Conservation (phyloP, 345 rosid species). For the Crucihimalaya himalaica region DNA sequence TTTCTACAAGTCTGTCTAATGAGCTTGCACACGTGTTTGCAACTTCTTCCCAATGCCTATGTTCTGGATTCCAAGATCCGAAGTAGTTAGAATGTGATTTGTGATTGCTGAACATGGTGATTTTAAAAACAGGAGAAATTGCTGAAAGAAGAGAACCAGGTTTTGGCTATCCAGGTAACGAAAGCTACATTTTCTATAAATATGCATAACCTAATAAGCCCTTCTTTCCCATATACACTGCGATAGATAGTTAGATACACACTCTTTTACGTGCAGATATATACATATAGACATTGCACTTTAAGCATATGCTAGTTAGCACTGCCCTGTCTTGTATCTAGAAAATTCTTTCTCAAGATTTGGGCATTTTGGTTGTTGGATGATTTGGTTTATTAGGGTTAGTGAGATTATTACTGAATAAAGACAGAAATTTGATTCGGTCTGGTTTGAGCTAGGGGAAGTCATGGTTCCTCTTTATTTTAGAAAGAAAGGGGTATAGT, state of each 20-base stretch:
- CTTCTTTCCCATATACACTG: not conserved
- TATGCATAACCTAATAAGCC: not conserved
- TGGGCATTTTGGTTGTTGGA: not conserved
- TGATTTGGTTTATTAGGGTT: not conserved
- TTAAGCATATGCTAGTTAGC: not conserved
- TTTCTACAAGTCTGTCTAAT: slow-evolving; percentile 4
- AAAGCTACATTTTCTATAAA: not conserved
- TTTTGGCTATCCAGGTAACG: slow-evolving; percentile 37
- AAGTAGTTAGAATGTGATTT: slow-evolving; percentile 9
- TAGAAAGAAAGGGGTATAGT: not conserved
- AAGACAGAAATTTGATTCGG: not conserved
- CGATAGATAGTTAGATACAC: not conserved
- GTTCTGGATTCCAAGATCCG: slow-evolving; percentile 1
- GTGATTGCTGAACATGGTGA: slow-evolving; percentile 14
- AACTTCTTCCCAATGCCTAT: slow-evolving; percentile 6
- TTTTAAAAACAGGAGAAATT: slow-evolving; percentile 28
- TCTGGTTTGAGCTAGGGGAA: not conserved
- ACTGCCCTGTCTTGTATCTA: not conserved
- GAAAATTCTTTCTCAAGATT: not conserved
- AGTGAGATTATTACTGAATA: not conserved
- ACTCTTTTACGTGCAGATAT: not conserved
- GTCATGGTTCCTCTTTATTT: not conserved
- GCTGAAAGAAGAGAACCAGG: slow-evolving; percentile 32
- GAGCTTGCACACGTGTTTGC: not conserved
- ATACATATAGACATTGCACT: not conserved